A percentile compares a stretch with the other conserved stretches of the same genome.
Evolutionary conservation across 2,329 filamentous ascomycete genomes (phyloP).

Genomic region (Sporothrix globosa): DNA sequence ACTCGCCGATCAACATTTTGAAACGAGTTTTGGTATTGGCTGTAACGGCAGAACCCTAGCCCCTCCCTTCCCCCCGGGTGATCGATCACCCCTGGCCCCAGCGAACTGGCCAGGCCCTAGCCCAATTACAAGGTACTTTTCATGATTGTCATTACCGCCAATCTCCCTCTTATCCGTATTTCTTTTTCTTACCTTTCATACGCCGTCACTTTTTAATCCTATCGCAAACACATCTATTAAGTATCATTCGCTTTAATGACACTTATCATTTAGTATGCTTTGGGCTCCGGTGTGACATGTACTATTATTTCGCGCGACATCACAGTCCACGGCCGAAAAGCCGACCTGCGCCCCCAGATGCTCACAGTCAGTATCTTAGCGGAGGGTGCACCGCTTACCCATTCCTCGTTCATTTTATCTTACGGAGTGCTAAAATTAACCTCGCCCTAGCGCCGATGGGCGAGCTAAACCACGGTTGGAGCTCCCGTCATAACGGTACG

Average conservation of each 20-base stretch:
- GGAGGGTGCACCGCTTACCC: neutral
- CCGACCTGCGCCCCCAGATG: too few relatives aligned
- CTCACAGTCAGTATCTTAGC: too few relatives aligned
- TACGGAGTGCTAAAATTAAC: conserved; percentile 22
- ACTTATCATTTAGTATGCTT: too few relatives aligned
- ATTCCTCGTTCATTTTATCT: neutral
- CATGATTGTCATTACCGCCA: neutral
- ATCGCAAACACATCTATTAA: too few relatives aligned
- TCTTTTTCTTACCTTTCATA: neutral
- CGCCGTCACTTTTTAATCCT: neutral
- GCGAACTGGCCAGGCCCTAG: neutral
- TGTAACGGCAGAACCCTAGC: conserved; percentile 14
- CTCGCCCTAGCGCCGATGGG: conserved; percentile 10
- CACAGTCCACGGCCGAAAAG: too few relatives aligned
- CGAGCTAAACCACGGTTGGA: neutral
- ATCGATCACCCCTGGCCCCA: conserved; percentile 12
- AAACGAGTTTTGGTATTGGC: conserved; percentile 37
- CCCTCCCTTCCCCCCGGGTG: neutral
- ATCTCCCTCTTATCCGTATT: neutral
- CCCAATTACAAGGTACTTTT: neutral
- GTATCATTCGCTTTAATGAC: too few relatives aligned
- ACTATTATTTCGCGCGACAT: too few relatives aligned
- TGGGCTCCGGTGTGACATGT: too few relatives aligned
- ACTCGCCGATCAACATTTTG: conserved; percentile 39
- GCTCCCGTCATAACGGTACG: conserved; percentile 15